Base-by-base conservation (phyloP, 2,329 filamentous ascomycete genomes). In the Penicillium sp. region DNA sequence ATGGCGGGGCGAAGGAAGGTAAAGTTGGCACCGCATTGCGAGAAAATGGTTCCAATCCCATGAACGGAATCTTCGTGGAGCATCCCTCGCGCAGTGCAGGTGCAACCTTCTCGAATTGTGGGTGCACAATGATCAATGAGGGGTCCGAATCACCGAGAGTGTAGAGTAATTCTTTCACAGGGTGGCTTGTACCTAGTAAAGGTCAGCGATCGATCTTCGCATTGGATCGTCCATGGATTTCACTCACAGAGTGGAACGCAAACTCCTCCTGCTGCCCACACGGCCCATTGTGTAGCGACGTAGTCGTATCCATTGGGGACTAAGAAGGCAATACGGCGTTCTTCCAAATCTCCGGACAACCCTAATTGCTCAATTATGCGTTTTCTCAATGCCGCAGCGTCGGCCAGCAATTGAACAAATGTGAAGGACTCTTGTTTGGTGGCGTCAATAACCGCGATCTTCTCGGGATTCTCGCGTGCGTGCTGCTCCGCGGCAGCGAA, bases 191-290 rank as follows among this genome's bases (percentile, higher is more conserved):
- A 60, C 74, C 74, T 75, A 44, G 4, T 23, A 3, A 9, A 45
- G 10, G 48, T 59, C 36, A 55, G 53, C 32, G 19, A 14, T 10
- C 8, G 51, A 40, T 51, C 27, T 50, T 40, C 14, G 27, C 32
- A 35, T 35, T n/a, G n/a, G 19, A 8, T 8, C 18, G 23, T 36
- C 35, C 18, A 27, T 19, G 8, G 2, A 5, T 34, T 39, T n/a
- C 13, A 42, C n/a, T 39, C 6, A 76, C 74, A 77, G 11, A 77
- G 64, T 18, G 75, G 74, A 18, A 77, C 74, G 30, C 68, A 71
- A 16, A 76, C 68, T n/a, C 73, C 75, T 14, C 75, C 75, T 4
- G 73, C 71, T 10, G 74, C 74, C 74, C 74, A 77, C 48, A 75
- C 59, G 7, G 75, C 74, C 74, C 74, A 77, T 62, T 75, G 73